These are phyloP conservation scores for Trametopsis cervina DNA, from an alignment of 768 basidiomycete species.

Conservation along the genomic window DNA sequence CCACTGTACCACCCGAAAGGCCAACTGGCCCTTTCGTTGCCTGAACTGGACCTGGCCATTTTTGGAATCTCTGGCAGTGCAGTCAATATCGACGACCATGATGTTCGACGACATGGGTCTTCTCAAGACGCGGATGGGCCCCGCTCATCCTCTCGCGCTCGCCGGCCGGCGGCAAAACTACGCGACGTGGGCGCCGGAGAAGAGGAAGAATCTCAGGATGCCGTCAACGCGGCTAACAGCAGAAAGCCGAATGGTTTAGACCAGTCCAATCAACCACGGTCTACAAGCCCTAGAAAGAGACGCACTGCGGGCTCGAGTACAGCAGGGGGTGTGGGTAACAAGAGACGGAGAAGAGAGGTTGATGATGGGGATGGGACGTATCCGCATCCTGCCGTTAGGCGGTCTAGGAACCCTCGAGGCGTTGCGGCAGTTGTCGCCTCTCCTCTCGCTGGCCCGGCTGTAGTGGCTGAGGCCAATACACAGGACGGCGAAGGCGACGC, in stretches of 20 bases:
- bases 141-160: slow-evolving; percentile 38
- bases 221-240: slow-evolving; percentile 21
- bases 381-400: slow-evolving; percentile 46
- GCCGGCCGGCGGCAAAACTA: slow-evolving; percentile 41
- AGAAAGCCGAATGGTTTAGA: slow-evolving; percentile 12
- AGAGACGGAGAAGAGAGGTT: slow-evolving; percentile 50
- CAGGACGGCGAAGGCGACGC: slow-evolving; percentile 18
- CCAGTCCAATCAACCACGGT: slow-evolving; percentile 16
- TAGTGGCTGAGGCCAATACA: slow-evolving; percentile 28
- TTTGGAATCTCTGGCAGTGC: slow-evolving; percentile 48
- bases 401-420: slow-evolving; percentile 47
- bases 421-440: slow-evolving; percentile 23
- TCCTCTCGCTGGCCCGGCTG: slow-evolving; percentile 26
- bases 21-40: slow-evolving; percentile 54
- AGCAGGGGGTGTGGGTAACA: slow-evolving; percentile 33
- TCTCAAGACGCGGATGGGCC: slow-evolving; percentile 31
- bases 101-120: slow-evolving; percentile 1
- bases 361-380: slow-evolving; percentile 65
- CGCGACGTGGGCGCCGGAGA: slow-evolving; percentile 31
- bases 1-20: slow-evolving; percentile 68
- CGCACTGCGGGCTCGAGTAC: slow-evolving; percentile 21
- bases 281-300: slow-evolving; percentile 43
- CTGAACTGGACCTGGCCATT: slow-evolving; percentile 49
- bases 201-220: slow-evolving; percentile 24
- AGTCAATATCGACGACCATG: slow-evolving; percentile 25